These are phyloP conservation scores for Hydnomerulius pinastri DNA, from an alignment of 768 basidiomycete species.

Conservation along the genomic window DNA sequence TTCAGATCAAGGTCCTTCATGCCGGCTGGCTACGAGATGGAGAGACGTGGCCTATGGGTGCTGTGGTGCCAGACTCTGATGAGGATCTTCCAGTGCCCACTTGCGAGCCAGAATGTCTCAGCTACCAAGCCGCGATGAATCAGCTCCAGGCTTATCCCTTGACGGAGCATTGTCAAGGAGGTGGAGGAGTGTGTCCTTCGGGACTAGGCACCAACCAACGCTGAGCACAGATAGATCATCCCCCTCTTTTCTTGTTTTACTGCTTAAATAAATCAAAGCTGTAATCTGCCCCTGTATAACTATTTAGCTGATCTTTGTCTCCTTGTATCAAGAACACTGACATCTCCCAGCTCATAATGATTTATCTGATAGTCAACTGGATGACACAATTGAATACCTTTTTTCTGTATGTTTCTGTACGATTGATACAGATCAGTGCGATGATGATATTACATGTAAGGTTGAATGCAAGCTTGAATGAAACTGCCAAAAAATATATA, in stretches of 20 bases:
- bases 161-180: background rate
- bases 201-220: background rate
- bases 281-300: background rate
- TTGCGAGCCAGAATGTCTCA: background rate
- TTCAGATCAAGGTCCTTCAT: conserved; percentile 71
- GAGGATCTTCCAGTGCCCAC: conserved; percentile 36
- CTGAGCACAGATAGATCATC: background rate
- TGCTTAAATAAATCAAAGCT: background rate
- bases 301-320: background rate
- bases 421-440: background rate
- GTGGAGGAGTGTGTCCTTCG: background rate
- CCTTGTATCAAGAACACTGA: background rate
- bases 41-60: conserved; percentile 71
- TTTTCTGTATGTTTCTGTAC: background rate
- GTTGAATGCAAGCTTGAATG: conserved; percentile 1
- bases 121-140: background rate
- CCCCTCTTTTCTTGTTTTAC: background rate
- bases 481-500: conserved; percentile 35
- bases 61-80: conserved; percentile 63
- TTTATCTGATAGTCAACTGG: conserved; percentile 6
- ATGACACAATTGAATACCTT: background rate
- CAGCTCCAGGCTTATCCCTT: background rate
- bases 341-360: background rate
- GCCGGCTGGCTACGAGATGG: conserved; percentile 73
- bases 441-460: conserved; percentile 13